A percentile compares a stretch with the other conserved stretches of the same genome.
These are phyloP conservation scores for Pisolithus tinctorius DNA, from an alignment of 768 basidiomycete genomes.

Conservation along the genomic window DNA sequence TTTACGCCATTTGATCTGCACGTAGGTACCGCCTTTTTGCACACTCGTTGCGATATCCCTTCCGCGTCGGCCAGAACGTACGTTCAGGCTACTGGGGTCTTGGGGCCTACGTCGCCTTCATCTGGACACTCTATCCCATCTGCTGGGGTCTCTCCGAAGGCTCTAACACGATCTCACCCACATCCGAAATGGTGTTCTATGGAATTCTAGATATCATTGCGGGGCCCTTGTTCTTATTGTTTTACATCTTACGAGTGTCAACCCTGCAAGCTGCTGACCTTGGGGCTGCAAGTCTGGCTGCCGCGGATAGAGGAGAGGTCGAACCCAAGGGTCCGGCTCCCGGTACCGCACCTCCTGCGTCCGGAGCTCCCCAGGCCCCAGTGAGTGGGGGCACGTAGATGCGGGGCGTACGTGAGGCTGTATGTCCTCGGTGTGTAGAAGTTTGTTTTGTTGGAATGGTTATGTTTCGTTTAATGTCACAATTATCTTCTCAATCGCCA, in stretches of 20 bases:
- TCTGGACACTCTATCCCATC: slow-evolving; percentile 54
- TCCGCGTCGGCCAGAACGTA: slow-evolving; percentile 17
- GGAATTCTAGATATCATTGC: slow-evolving; percentile 39
- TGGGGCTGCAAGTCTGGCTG: slow-evolving; percentile 6
- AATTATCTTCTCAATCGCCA: no score
- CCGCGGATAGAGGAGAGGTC: background rate
- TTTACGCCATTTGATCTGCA: background rate
- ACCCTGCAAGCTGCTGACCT: background rate
- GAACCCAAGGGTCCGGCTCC: background rate
- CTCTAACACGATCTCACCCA: slow-evolving; percentile 41
- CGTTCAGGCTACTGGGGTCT: slow-evolving; percentile 25
- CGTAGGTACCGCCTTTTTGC: slow-evolving; percentile 26
- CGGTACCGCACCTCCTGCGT: background rate
- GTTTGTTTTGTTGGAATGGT: no score
- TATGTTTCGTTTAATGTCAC: no score
- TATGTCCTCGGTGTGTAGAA: no score
- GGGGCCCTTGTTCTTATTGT: slow-evolving; percentile 32
- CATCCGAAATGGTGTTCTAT: slow-evolving; percentile 50
- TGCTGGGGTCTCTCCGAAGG: slow-evolving; percentile 52
- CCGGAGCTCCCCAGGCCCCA: no score
- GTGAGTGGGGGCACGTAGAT: no score
- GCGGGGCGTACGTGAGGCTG: no score
- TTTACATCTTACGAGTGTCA: slow-evolving; percentile 19
- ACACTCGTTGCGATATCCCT: slow-evolving; percentile 20
- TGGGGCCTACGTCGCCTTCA: slow-evolving; percentile 42